Base-by-base conservation (phyloP, 2,329 filamentous ascomycete genomes). In the Aspergillus intermedius region DNA sequence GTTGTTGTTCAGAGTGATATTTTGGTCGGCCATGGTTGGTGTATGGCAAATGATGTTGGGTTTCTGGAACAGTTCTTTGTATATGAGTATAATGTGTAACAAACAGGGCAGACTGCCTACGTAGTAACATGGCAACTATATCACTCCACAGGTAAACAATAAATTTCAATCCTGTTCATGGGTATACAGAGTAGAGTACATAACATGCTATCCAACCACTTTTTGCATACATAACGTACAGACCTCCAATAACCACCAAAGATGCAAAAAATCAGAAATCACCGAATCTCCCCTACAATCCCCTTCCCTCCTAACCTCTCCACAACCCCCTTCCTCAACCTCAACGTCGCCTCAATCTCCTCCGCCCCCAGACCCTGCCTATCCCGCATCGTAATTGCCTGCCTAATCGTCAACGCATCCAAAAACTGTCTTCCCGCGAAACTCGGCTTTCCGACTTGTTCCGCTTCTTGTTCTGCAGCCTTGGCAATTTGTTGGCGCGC, bases 391-490 rank as follows among this genome's bases (percentile, higher is more conserved):
- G 64, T 61, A 53, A 79, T 52, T 8, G 71, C 67, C 62, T 77
- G 72, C 53, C 73, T 66, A 44, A 79, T 67, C n/a, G 74, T 76
- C 47, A 69, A 60, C 1, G 75, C 72, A 68, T 77, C 76, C 47
- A 79, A 46, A 50, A 75, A 76, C 32, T 69, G 65, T 41, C 74
- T 63, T 1, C 75, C 75, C 9, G 53, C 47, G 45, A 70, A 69
- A 28, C 58, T 60, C 8, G 54, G 57, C 46, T 71, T 64, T 15
- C 73, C 70, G 35, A 79, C 61, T 49, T 77, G 73, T 12, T 73
- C 68, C 1, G 79, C 71, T 60, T 84, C 81, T 17, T 64, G 60
- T 28, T 83, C 79, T 1, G 78, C 81, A 32, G 74, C 71, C 17
- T 73, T 72, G 21, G 74, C 67, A 40, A 83, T 68, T 25, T 68